Conservation (phyloP, 2,329 filamentous ascomycete genomes). For the Sarocladium kiliense region DNA sequence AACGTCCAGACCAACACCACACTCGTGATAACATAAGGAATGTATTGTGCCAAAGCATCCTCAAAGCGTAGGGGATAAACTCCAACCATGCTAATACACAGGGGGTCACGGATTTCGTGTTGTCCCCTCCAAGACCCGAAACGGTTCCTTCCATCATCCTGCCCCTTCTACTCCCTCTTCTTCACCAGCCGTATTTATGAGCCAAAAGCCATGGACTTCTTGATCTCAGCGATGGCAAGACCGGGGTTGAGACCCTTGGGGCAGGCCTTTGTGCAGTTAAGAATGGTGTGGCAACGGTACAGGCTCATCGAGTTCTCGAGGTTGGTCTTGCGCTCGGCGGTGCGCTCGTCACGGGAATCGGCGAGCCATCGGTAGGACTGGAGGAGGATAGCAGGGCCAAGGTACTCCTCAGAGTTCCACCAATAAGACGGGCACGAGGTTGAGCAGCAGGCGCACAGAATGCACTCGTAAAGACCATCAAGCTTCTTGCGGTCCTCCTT, state of each 20-base stretch:
- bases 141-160: background rate
- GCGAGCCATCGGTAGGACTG: slow-evolving; percentile 98
- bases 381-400: slow-evolving; percentile 91
- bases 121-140: slow-evolving; percentile 4
- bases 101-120: slow-evolving; percentile 7
- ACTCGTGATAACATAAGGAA: slow-evolving; percentile 1
- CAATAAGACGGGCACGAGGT: slow-evolving; percentile 99
- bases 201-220: slow-evolving; percentile 82
- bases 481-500: slow-evolving; percentile 94
- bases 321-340: slow-evolving; percentile 77
- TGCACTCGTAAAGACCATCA: slow-evolving; percentile 97
- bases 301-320: slow-evolving; percentile 98
- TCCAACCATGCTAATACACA: slow-evolving; percentile 11
- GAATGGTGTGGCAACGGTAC: slow-evolving; percentile 98
- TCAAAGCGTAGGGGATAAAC: slow-evolving; percentile 8
- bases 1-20: background rate
- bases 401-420: slow-evolving; percentile 99
- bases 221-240: slow-evolving; percentile 93
- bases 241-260: slow-evolving; percentile 98
- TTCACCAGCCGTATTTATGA: slow-evolving; percentile 15
- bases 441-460: slow-evolving; percentile 98
- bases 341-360: slow-evolving; percentile 91
- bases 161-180: background rate
- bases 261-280: slow-evolving; percentile 97
- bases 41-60: slow-evolving; percentile 5